phyloP scores from a whole-genome alignment of 179 eudicot genomes.

The Nepenthes alata region DNA sequence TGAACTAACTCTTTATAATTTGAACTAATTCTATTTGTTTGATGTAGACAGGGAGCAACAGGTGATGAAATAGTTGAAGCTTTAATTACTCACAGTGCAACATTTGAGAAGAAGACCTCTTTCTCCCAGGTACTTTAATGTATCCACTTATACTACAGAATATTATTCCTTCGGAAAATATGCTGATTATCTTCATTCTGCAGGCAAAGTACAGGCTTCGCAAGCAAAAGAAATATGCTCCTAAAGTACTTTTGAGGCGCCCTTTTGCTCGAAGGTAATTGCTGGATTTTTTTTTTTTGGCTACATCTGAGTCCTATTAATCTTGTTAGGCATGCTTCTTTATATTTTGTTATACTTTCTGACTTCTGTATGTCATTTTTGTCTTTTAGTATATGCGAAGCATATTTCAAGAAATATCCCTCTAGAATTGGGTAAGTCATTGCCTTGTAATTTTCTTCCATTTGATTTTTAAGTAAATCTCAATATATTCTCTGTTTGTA shows the following conservation, averaged over 20 bases:
- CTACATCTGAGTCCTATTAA: neutral
- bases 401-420: constrained; percentile 82
- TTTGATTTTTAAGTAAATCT: neutral
- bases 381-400: constrained; percentile 68
- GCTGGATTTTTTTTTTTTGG: neutral
- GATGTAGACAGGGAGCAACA: constrained; percentile 60
- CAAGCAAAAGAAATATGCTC: constrained; percentile 98
- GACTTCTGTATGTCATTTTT: constrained; percentile 5
- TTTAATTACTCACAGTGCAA: constrained; percentile 82
- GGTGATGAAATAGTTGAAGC: constrained; percentile 90
- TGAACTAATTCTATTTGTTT: constrained; percentile 3
- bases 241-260: constrained; percentile 77
- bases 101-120: constrained; percentile 85
- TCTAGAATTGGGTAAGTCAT: constrained; percentile 54
- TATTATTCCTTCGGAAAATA: neutral
- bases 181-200: constrained; percentile 17
- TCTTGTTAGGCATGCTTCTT: constrained; percentile 3
- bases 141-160: constrained; percentile 1
- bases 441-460: constrained; percentile 4
- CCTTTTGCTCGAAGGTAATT: constrained; percentile 78
- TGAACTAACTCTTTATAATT: neutral
- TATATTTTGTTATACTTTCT: constrained; percentile 11
- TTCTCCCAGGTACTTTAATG: constrained; percentile 70
- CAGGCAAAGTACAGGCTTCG: constrained; percentile 87
- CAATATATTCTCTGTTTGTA: neutral